Percentiles rank a stretch among this genome's conserved stretches.
Conservation (phyloP, 805 yeast species). For the Candida parachauliodes region DNA sequence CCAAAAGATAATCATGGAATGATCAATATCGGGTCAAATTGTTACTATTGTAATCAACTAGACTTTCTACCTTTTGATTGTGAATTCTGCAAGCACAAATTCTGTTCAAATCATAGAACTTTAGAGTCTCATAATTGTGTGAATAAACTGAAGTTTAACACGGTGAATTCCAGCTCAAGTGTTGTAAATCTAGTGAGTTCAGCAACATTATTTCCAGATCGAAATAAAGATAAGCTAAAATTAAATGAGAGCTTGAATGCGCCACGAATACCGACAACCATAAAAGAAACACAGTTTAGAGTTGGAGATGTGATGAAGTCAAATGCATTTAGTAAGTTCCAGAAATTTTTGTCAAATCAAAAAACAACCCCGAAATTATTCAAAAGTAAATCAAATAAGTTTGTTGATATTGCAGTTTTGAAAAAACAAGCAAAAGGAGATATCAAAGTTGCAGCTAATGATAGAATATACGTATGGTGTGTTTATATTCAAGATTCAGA, state of each 20-base stretch:
- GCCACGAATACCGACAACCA: slow-evolving; percentile 22
- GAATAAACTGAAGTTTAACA: slow-evolving; percentile 11
- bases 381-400: slow-evolving; percentile 10
- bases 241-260: slow-evolving; percentile 24
- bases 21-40: slow-evolving; percentile 57
- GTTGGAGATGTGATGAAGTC: slow-evolving; percentile 26
- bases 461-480: slow-evolving; percentile 50
- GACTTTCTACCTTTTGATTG: slow-evolving; percentile 61
- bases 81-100: slow-evolving; percentile 42
- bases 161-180: not conserved
- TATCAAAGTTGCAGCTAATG: slow-evolving; percentile 34
- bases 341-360: slow-evolving; percentile 25
- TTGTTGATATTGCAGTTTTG: slow-evolving; percentile 32
- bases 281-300: slow-evolving; percentile 21
- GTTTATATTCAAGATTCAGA: slow-evolving; percentile 29
- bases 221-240: slow-evolving; percentile 36
- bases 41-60: slow-evolving; percentile 47
- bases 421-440: slow-evolving; percentile 53
- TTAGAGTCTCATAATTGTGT: slow-evolving; percentile 31
- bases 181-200: slow-evolving; percentile 30
- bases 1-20: slow-evolving; percentile 31
- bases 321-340: slow-evolving; percentile 25
- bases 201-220: slow-evolving; percentile 49
- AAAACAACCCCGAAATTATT: slow-evolving; percentile 8
- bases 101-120: slow-evolving; percentile 49